phyloP scores from a whole-genome alignment of 305 asterid species.

The Fraxinus velutina region DNA sequence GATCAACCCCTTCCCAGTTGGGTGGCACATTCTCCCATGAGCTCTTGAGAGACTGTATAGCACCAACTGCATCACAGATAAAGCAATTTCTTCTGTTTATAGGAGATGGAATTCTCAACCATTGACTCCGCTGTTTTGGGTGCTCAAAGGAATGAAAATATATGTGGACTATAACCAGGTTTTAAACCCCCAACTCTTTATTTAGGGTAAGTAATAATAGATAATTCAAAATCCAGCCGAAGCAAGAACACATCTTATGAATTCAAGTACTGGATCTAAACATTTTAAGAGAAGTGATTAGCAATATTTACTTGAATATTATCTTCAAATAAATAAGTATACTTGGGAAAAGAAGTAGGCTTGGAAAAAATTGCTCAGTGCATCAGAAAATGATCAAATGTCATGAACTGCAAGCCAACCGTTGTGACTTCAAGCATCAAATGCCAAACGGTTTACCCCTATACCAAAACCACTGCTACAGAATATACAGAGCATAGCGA shows the following conservation, averaged over 20 bases:
- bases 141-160: neutral
- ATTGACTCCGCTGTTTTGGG: neutral
- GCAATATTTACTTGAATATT: neutral
- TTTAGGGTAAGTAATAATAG: neutral
- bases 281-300: neutral
- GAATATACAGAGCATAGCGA: neutral
- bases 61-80: slow-evolving; percentile 39
- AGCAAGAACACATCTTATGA: neutral
- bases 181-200: neutral
- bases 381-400: neutral
- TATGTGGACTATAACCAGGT: neutral
- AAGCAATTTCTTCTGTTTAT: neutral
- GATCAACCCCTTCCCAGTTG: slow-evolving; percentile 61
- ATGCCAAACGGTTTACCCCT: neutral
- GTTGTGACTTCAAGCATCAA: neutral
- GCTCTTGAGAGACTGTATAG: slow-evolving; percentile 40
- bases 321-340: neutral
- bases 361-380: neutral
- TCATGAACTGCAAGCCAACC: neutral
- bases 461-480: neutral
- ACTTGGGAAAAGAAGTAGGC: neutral
- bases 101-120: neutral
- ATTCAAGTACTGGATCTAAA: neutral
- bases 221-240: neutral
- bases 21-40: slow-evolving; percentile 55